Percentiles rank a stretch among this genome's conserved stretches.
Conservation (phyloP, 176 grass and related monocot species). For the Panicum miliaceum region DNA sequence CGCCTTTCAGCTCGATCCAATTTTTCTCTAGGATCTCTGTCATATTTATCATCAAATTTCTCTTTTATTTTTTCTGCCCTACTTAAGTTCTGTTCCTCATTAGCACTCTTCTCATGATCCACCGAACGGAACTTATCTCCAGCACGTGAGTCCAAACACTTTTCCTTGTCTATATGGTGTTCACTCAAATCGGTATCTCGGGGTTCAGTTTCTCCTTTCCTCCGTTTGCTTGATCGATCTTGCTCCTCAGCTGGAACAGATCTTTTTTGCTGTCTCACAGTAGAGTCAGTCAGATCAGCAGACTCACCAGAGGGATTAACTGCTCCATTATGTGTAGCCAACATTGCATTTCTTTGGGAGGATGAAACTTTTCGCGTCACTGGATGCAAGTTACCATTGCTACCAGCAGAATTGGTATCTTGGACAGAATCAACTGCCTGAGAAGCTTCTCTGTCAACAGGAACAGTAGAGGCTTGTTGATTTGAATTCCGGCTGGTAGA, state of each 20-base stretch:
- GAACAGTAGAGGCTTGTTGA: constrained; percentile 55
- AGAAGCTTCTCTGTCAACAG: constrained; percentile 54
- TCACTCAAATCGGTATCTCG: constrained; percentile 57
- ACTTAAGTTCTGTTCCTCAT: constrained; percentile 61
- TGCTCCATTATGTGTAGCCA: constrained; percentile 46
- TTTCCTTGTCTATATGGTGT: constrained; percentile 59
- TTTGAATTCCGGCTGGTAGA: constrained; percentile 51
- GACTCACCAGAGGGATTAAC: constrained; percentile 46
- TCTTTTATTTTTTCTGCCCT: constrained; percentile 61
- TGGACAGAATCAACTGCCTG: constrained; percentile 52
- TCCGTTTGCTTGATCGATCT: constrained; percentile 77
- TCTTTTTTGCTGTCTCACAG: constrained; percentile 75
- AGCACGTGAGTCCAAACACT: constrained; percentile 41
- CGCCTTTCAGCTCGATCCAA: constrained; percentile 60
- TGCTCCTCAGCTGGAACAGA: constrained; percentile 59
- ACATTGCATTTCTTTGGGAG: constrained; percentile 47
- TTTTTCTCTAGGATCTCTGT: constrained; percentile 75
- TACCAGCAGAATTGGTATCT: constrained; percentile 34
- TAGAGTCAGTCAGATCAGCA: constrained; percentile 54
- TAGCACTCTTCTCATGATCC: constrained; percentile 68
- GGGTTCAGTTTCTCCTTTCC: constrained; percentile 71
- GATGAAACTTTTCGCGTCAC: constrained; percentile 46
- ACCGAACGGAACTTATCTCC: constrained; percentile 55
- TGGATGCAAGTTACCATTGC: constrained; percentile 53
- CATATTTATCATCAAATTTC: constrained; percentile 69